Evolutionary conservation across 768 basidiomycete species (phyloP), one percentile per base, ranked within the genome.

Genomic region (Austroboletus festivus): DNA sequence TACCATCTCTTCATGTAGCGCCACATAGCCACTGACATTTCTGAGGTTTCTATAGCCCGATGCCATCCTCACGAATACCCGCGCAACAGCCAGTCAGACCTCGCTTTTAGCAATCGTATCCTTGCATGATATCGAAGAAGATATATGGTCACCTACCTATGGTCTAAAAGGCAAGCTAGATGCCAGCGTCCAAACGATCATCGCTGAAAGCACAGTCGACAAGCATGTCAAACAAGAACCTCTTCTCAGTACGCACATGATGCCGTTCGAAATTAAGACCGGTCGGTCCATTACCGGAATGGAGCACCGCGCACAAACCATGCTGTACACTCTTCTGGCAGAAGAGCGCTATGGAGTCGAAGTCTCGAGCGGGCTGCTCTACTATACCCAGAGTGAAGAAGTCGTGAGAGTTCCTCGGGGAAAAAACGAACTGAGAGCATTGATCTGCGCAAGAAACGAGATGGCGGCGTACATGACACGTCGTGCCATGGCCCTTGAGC

Each of bases 301-400:
- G 81, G 93, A 95, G 55, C 95, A 98, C 67, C 86, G 96, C 31
- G 96, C 96, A 0, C 96, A 99, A 68, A 99, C 96, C 1, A 93
- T 97, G 85, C 71, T 99, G 4, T 99, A 99, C 65, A 95, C 93
- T 1, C 73, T 98, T 5, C 76, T 99, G 1, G 82, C 93, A 57
- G 80, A 82, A 33, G 94, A 98, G 63, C 80, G 95, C n/a, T 97
- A 97, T 59, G 90, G 84, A 5, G 78, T 80, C 5, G 79, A 86
- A 19, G 82, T 96, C 9, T 77, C 82, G 1, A 81, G 85, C 7
- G 96, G 96, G 13, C 71, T 99, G 38, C 75, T 99, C 26, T 97
- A 91, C 61, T 99, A 99, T 64, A 94, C 94, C 1, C 93, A 96
- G 65, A 85, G 80, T 56, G 89, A 93, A 51, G 85, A 92, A 51